Percentiles rank a stretch among this genome's conserved stretches.
These are phyloP conservation scores for Trichosporon ovoides DNA, from an alignment of 1,284 basidiomycete species.

Conservation along the genomic window DNA sequence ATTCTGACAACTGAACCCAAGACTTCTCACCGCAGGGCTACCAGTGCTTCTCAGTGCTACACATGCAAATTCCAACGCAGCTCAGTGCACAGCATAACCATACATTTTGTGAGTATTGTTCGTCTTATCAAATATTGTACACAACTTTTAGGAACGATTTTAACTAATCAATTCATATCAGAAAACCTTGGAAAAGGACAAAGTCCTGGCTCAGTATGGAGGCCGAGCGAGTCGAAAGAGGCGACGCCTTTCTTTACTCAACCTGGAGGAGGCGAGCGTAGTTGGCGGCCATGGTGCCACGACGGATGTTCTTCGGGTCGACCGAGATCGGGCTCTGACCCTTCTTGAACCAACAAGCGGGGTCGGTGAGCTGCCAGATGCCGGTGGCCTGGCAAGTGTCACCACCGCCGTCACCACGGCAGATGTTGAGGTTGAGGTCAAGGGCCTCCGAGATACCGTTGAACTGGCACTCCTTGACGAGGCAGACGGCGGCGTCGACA, in stretches of 20 bases:
- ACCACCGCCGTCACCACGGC: background rate
- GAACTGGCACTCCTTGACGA: background rate
- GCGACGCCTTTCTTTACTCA: background rate
- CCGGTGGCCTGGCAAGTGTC: conserved; percentile 5
- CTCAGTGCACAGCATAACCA: too few relatives aligned
- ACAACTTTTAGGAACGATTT: too few relatives aligned
- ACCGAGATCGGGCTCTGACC: background rate
- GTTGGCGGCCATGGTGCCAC: background rate
- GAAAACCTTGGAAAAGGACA: too few relatives aligned
- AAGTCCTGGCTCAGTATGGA: too few relatives aligned
- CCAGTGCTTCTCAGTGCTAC: too few relatives aligned
- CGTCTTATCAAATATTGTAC: too few relatives aligned
- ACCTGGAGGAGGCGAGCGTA: background rate
- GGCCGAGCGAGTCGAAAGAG: too few relatives aligned
- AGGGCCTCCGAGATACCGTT: background rate
- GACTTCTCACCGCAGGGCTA: too few relatives aligned
- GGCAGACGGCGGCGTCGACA: background rate
- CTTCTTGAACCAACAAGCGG: background rate
- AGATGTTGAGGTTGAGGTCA: background rate
- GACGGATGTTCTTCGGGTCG: background rate
- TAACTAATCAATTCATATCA: too few relatives aligned
- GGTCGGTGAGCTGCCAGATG: conserved; percentile 8
- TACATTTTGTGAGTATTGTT: too few relatives aligned
- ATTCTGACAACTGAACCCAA: too few relatives aligned
- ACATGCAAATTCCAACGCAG: too few relatives aligned